These are phyloP conservation scores for Castanea mollissima DNA, from an alignment of 306 rosid genomes.

Conservation along the genomic window DNA sequence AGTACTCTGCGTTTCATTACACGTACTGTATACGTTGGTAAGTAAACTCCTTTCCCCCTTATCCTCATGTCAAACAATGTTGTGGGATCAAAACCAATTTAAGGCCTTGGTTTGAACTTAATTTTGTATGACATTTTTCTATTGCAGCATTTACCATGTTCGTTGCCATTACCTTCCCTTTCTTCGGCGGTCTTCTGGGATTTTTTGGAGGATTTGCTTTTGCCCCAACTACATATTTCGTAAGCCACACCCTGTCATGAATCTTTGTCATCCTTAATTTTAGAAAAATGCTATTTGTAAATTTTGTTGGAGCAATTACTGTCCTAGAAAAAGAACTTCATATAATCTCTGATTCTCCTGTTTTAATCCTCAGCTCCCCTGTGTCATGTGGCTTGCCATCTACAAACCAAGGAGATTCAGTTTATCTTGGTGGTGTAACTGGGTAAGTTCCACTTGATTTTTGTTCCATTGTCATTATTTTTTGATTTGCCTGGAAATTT, in stretches of 20 bases:
- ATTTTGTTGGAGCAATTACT: background rate
- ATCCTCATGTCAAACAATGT: background rate
- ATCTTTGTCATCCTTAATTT: background rate
- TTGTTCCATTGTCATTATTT: background rate
- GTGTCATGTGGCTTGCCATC: conserved; percentile 80
- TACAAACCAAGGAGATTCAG: conserved; percentile 68
- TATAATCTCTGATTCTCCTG: background rate
- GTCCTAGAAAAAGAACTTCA: background rate
- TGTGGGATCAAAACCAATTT: background rate
- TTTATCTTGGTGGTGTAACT: conserved; percentile 75
- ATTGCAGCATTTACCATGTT: conserved; percentile 75
- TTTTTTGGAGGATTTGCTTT: conserved; percentile 91
- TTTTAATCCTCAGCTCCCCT: conserved; percentile 64
- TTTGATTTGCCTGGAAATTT: background rate
- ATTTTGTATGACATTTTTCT: background rate
- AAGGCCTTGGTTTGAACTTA: background rate
- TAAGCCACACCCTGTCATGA: conserved; percentile 34
- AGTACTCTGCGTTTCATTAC: conserved; percentile 54
- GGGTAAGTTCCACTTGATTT: conserved; percentile 42
- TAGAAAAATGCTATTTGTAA: background rate
- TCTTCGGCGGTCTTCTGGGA: conserved; percentile 66
- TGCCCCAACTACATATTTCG: conserved; percentile 85
- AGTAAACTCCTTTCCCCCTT: conserved; percentile 22
- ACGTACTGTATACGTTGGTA: conserved; percentile 70
- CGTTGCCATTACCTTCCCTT: conserved; percentile 68